Evolutionary conservation across 352 stramenopile species (phyloP), one percentile per base, ranked within the genome.

Genomic region (Phytophthora tentaculata): DNA sequence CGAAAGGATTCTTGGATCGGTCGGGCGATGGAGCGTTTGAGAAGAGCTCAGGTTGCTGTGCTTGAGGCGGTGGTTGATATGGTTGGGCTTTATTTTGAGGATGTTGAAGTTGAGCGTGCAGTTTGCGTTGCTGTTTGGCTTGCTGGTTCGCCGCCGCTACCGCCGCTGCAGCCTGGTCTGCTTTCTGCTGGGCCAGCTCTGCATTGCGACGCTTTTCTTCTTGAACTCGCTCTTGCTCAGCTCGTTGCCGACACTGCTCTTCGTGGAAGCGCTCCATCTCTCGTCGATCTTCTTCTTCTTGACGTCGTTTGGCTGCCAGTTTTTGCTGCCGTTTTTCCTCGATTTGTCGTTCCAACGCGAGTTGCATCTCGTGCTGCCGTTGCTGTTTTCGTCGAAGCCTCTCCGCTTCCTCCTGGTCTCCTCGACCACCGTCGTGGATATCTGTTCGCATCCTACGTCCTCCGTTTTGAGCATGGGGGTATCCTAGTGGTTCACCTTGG

Each of bases 321-420:
- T 90, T 90, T 47, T 86, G 82, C 3, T 74, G 80, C 10, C 79
- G 71, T 56, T 90, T 90, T 54, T 90, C 82, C 32, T 90, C 80
- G 32, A 90, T 81, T 56, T 90, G 82, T 13, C 72, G 72, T 16
- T 86, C 76, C 14, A 89, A 41, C 1, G 82, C 67, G 16, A 76
- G 67, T 56, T 90, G 80, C 57, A 90, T 85, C 29, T 84, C 80
- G 16, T 81, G 76, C 2, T 78, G 67, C 17, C 79, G 69, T 14
- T 82, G 76, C 20, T 80, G 29, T 57, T 86, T 84, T 3, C 73
- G 72, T 47, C 45, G 63, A 37, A 65, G 22, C 14, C 44, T 62
- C 24, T 76, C 57, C 23, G 37, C 41, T 19, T 76, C 69, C 22
- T 63, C 54, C 0, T 39, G 50, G 28, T 74, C 49, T 17, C 54